phyloP scores from a whole-genome alignment of 1,284 basidiomycete genomes.

The Trametes sp. region DNA sequence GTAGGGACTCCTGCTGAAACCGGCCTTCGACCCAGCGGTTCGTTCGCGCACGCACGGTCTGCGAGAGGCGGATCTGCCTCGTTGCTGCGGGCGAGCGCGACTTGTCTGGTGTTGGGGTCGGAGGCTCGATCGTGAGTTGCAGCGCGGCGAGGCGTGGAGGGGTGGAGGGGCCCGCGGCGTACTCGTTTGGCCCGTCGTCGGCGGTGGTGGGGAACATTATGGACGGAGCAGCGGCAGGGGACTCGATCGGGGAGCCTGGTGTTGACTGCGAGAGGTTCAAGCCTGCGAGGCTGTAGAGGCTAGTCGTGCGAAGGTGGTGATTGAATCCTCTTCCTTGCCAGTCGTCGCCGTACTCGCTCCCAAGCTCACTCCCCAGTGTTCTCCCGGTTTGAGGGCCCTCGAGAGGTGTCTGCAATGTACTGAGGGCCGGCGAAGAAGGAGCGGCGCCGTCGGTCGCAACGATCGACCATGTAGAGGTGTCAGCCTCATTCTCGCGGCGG shows the following conservation, averaged over 20 bases:
- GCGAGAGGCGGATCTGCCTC: slow-evolving; percentile 55
- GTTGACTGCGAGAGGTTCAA: slow-evolving; percentile 34
- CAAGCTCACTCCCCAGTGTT: slow-evolving; percentile 68
- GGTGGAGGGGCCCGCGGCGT: slow-evolving; percentile 27
- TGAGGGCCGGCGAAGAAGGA: slow-evolving; percentile 33
- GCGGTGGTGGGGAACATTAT: slow-evolving; percentile 27
- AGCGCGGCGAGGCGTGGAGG: slow-evolving; percentile 24
- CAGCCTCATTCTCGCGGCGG: slow-evolving; percentile 13
- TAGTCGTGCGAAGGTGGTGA: slow-evolving; percentile 56
- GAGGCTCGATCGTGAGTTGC: slow-evolving; percentile 34
- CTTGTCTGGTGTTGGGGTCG: slow-evolving; percentile 34
- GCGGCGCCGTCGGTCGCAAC: slow-evolving; percentile 36
- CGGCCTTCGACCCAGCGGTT: slow-evolving; percentile 61
- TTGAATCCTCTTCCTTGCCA: slow-evolving; percentile 49
- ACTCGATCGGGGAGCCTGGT: slow-evolving; percentile 24
- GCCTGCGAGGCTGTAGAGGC: slow-evolving; percentile 56
- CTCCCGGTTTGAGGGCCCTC: slow-evolving; percentile 36
- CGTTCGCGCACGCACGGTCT: slow-evolving; percentile 61
- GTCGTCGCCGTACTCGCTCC: slow-evolving; percentile 49
- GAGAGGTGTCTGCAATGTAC: slow-evolving; percentile 29
- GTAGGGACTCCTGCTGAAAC: slow-evolving; percentile 37
- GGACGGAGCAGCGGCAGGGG: slow-evolving; percentile 14
- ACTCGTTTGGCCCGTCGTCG: slow-evolving; percentile 1
- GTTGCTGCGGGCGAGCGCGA: slow-evolving; percentile 30
- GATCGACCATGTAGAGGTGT: slow-evolving; percentile 38